These are phyloP conservation scores for Gossypium schwendimanii DNA, from an alignment of 441 rosid genomes.

Conservation along the genomic window DNA sequence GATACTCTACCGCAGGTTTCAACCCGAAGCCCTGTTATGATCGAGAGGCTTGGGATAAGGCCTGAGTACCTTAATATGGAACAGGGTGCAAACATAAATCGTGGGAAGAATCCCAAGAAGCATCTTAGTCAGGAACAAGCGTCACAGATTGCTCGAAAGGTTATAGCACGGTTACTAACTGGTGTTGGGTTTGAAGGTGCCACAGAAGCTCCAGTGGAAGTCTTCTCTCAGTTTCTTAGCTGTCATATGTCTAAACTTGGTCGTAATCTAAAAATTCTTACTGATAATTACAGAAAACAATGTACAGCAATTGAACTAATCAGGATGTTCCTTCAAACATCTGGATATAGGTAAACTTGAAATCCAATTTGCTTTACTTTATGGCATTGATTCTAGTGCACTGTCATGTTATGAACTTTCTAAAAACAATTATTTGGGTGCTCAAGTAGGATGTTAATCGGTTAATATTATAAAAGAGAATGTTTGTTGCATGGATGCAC, in stretches of 20 bases:
- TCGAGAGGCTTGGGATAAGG: background rate
- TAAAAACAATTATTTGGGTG: background rate
- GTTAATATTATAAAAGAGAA: background rate
- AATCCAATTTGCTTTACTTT: slow-evolving; percentile 5
- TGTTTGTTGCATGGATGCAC: background rate
- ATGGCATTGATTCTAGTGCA: background rate
- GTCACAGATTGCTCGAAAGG: slow-evolving; percentile 49
- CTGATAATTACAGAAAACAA: slow-evolving; percentile 73
- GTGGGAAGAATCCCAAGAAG: slow-evolving; percentile 27
- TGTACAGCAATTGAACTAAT: slow-evolving; percentile 75
- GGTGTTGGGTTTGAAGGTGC: slow-evolving; percentile 65
- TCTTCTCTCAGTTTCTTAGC: slow-evolving; percentile 61
- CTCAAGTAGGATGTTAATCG: background rate
- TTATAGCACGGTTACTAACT: slow-evolving; percentile 50
- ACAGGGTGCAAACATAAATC: background rate
- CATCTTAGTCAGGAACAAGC: slow-evolving; percentile 71
- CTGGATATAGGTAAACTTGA: slow-evolving; percentile 51
- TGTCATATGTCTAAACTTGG: slow-evolving; percentile 70
- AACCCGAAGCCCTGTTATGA: slow-evolving; percentile 18
- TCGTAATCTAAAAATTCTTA: slow-evolving; percentile 55
- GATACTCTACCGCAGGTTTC: slow-evolving; percentile 63
- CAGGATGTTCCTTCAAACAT: slow-evolving; percentile 76
- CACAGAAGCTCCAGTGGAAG: slow-evolving; percentile 72
- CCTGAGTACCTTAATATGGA: background rate
- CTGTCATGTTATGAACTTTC: background rate